Conservation (phyloP, 805 yeast species). For the Blastobotrys terrestris region DNA sequence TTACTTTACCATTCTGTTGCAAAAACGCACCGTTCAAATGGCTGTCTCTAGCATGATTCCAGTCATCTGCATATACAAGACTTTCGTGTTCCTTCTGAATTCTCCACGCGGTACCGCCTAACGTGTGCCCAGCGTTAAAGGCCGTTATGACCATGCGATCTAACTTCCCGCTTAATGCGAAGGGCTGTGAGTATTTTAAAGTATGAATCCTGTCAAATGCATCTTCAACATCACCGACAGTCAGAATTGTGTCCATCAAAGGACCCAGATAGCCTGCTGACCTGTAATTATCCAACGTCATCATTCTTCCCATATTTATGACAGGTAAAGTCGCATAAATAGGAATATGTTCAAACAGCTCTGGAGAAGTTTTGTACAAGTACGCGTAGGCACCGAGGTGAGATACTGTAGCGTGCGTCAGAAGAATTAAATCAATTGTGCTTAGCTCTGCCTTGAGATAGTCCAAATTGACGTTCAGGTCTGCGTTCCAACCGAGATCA, state of each 20-base stretch:
- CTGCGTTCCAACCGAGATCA: slow-evolving; percentile 38
- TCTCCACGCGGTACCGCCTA: slow-evolving; percentile 92
- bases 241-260: slow-evolving; percentile 43
- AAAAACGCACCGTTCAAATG: slow-evolving; percentile 71
- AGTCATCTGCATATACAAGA: slow-evolving; percentile 80
- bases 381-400: slow-evolving; percentile 75
- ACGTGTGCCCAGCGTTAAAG: slow-evolving; percentile 82
- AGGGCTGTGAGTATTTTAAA: slow-evolving; percentile 74
- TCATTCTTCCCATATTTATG: slow-evolving; percentile 73
- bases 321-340: slow-evolving; percentile 90
- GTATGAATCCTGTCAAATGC: slow-evolving; percentile 66
- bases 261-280: slow-evolving; percentile 74
- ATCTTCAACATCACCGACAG: slow-evolving; percentile 68
- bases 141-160: slow-evolving; percentile 65
- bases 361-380: slow-evolving; percentile 51
- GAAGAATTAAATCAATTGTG: slow-evolving; percentile 49
- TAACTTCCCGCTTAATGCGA: slow-evolving; percentile 47
- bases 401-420: slow-evolving; percentile 82
- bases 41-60: slow-evolving; percentile 91
- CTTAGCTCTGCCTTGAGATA: slow-evolving; percentile 1
- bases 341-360: slow-evolving; percentile 51
- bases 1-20: slow-evolving; percentile 53
- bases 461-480: slow-evolving; percentile 17
- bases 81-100: slow-evolving; percentile 68
- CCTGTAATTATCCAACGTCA: slow-evolving; percentile 79